Base-by-base conservation (phyloP, 129 eudicot genomes). In the Mikania micrantha region DNA sequence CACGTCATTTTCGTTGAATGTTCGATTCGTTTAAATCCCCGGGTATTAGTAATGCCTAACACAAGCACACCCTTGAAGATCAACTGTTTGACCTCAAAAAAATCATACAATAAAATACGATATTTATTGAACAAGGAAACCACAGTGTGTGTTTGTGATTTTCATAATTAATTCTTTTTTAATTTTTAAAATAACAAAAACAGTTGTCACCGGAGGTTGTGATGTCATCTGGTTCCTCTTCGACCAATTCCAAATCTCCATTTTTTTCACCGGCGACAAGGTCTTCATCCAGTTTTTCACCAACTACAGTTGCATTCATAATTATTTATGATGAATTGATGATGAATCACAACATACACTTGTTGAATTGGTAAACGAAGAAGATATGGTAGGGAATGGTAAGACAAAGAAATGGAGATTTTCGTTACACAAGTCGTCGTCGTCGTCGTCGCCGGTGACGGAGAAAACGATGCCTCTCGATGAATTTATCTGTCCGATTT, bases 401-500 rank as follows among this genome's bases (percentile, higher is more conserved):
- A 89, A 77, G 59, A 49, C 49, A 69, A 70, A 66, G 74, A 60
- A 74, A 7, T 84, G 88, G 94, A 81, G 76, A 63, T 64, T 83
- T 53, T 81, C 84, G 6, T 29, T 81, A 12, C 77, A 79, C 74
- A 77, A 75, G 69, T 68, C 60, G 31, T 0, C 32, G 9, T n/a
- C n/a, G n/a, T n/a, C n/a, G n/a, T n/a, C 78, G 16, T 21, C 60
- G 31, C 1, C 32, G 9, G 38, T 58, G 2, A 4, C 72, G 36
- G 79, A 71, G n/a, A 66, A 13, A 47, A 71, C 73, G 25, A 76
- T 81, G 49, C 90, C 88, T 6, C 86, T 80, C 0, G 74, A 27
- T 28, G 90, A 94, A 8, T 87, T 84, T 48, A 44, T 89, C 12
- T 94, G 99, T 71, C 99, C 99, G 4, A 76, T 94, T 67, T 83